phyloP scores from a whole-genome alignment of 73 alveolate species.

The Uronychia setigera region DNA sequence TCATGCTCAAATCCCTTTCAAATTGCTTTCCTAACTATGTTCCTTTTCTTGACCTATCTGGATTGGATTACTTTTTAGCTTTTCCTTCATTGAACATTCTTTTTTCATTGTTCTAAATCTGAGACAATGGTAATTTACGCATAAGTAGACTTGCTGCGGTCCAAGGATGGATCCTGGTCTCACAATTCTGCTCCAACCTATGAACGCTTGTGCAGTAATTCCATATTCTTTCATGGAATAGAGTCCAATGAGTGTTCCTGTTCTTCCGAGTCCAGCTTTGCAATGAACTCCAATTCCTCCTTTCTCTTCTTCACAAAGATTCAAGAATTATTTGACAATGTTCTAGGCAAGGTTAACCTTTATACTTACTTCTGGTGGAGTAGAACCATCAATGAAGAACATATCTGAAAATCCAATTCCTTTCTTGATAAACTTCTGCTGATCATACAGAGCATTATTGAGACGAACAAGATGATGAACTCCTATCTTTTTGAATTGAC shows the following conservation, averaged over 20 bases:
- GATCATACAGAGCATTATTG: conserved; percentile 61
- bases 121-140: background rate
- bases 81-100: no score
- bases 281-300: conserved; percentile 86
- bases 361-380: conserved; percentile 68
- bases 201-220: conserved; percentile 74
- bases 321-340: conserved; percentile 50
- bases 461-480: conserved; percentile 64
- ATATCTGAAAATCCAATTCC: conserved; percentile 74
- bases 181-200: conserved; percentile 80
- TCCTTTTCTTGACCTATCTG: no score
- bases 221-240: conserved; percentile 78
- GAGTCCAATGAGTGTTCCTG: conserved; percentile 84
- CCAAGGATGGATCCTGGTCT: conserved; percentile 83
- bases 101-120: background rate
- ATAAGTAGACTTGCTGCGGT: conserved; percentile 64
- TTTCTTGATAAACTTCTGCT: conserved; percentile 44
- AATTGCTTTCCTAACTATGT: no score
- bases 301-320: conserved; percentile 52
- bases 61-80: no score
- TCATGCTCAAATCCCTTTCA: no score
- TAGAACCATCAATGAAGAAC: conserved; percentile 74
- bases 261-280: conserved; percentile 88
- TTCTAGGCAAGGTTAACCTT: no score
- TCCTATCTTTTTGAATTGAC: conserved; percentile 57